Evolutionary conservation across 1,284 basidiomycete species (phyloP), one percentile per base, ranked within the genome.

Genomic region (Irpex lacteus): DNA sequence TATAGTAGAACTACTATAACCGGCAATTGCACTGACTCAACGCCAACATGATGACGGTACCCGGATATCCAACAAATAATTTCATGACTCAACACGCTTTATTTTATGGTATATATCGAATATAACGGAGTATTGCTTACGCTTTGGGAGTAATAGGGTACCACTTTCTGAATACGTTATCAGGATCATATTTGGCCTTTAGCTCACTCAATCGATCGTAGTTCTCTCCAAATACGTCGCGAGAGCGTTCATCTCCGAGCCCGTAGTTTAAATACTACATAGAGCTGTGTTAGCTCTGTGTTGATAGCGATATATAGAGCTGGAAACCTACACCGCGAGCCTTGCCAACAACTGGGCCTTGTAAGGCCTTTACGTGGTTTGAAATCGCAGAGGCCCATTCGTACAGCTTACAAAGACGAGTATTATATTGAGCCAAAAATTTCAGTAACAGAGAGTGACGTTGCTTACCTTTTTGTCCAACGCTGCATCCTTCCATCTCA

Each of bases 101-200:
- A n/a, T n/a, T n/a, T n/a, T n/a, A n/a, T n/a, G n/a, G n/a, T n/a
- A n/a, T n/a, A n/a, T n/a, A n/a, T n/a, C n/a, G n/a, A n/a, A n/a
- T n/a, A n/a, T n/a, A n/a, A n/a, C n/a, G n/a, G n/a, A n/a, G n/a
- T n/a, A n/a, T n/a, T n/a, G n/a, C n/a, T n/a, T 9, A 49, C 6
- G 59, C 34, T 47, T 65, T 65, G 38, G 67, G 67, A 1, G 37
- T 66, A 44, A 80, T 81, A 6, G 77, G 72, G 69, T 81, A 83
- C 84, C 84, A 86, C 59, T 81, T 83, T 66, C 79, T 78, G 72
- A 87, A 87, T 15, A 85, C 71, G 61, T 76, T 76, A 5, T 82
- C 72, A 0, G 83, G 83, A 67, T 87, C 86, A 70, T 84, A 83
- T 44, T 75, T 74, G 60, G 72, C 76, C 77, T 88, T 87, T 65